Evolutionary conservation across 257 asterid species (phyloP), one percentile per base, ranked within the genome.

Genomic region (Nicotiana obtusifolia): DNA sequence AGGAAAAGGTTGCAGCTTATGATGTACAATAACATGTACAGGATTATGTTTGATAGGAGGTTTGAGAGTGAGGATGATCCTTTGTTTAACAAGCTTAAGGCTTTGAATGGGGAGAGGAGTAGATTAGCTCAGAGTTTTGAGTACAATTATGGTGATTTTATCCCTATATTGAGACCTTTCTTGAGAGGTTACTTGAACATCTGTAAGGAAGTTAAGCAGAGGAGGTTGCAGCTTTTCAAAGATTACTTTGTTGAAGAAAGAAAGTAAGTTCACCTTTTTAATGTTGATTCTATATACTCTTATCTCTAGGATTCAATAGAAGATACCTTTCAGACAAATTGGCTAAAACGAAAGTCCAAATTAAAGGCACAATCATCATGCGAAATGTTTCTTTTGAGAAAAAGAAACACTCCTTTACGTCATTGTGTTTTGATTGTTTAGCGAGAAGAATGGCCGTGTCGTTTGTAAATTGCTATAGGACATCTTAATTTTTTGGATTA

Each of bases 81-180:
- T 8, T 52, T 94, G 85, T 95, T 89, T 60, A 81, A 84, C 57
- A 92, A 93, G 81, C 90, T 95, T 7, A 95, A 90, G 89, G 93
- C 95, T 31, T 79, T 94, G 91, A 95, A 95, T 71, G 99, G 98
- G 3, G 98, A 95, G 87, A 91, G 99, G 83, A 94, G 98, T 71
- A 87, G 98, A 62, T 82, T 95, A 89, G 97, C 96, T 16, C 99
- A 95, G 96, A 95, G 97, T 88, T 92, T 95, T 65, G 98, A 94
- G 83, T 95, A 95, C 26, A 95, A 95, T 24, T 95, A 92, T 83
- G 99, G 99, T 8, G 99, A 95, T 88, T 95, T 95, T 62, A 94
- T 95, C 28, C 98, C 98, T 0, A 86, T 95, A 73, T 85, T 95
- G 87, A 92, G 99, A 86, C 99, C 99, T 4, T 94, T 95, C 84